Percentiles rank a stretch among this genome's conserved stretches.
phyloP scores from a whole-genome alignment of 2,329 filamentous ascomycete species.

The Ophiostoma australiae region DNA sequence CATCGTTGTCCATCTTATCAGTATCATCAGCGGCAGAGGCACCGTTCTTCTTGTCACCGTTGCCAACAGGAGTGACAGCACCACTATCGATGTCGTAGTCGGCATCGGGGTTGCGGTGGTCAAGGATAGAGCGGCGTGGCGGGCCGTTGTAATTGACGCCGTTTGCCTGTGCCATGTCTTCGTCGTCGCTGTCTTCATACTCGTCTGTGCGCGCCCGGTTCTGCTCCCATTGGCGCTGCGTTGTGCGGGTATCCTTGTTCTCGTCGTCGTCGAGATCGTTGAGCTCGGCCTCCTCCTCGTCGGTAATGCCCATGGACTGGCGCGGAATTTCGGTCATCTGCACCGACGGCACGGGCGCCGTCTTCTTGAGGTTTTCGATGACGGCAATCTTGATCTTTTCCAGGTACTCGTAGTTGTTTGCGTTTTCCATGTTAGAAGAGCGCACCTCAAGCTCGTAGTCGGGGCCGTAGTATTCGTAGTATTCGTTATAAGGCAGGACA shows the following conservation, averaged over 20 bases:
- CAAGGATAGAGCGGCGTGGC: constrained; percentile 48
- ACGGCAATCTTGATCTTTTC: constrained; percentile 76
- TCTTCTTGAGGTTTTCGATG: constrained; percentile 80
- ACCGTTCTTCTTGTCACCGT: constrained; percentile 9
- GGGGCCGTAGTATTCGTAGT: constrained; percentile 92
- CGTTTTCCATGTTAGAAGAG: constrained; percentile 84
- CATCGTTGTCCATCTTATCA: constrained; percentile 16
- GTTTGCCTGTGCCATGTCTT: constrained; percentile 69
- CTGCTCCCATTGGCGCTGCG: constrained; percentile 77
- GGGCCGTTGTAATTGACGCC: constrained; percentile 51
- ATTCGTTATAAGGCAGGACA: constrained; percentile 92
- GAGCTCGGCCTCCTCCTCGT: constrained; percentile 61
- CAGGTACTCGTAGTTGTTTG: constrained; percentile 77
- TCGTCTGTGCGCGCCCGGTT: constrained; percentile 72
- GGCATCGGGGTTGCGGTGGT: constrained; percentile 44
- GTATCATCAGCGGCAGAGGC: background rate
- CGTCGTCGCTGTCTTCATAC: constrained; percentile 82
- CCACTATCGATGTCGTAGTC: constrained; percentile 31
- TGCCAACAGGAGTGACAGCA: background rate
- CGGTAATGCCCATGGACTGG: constrained; percentile 57
- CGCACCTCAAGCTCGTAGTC: constrained; percentile 89
- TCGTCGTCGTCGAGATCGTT: constrained; percentile 76
- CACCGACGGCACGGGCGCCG: constrained; percentile 80
- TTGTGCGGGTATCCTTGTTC: constrained; percentile 77
- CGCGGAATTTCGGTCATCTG: constrained; percentile 77